Base-by-base conservation (phyloP, 768 basidiomycete species). In the Lanmaoa rubissima region DNA sequence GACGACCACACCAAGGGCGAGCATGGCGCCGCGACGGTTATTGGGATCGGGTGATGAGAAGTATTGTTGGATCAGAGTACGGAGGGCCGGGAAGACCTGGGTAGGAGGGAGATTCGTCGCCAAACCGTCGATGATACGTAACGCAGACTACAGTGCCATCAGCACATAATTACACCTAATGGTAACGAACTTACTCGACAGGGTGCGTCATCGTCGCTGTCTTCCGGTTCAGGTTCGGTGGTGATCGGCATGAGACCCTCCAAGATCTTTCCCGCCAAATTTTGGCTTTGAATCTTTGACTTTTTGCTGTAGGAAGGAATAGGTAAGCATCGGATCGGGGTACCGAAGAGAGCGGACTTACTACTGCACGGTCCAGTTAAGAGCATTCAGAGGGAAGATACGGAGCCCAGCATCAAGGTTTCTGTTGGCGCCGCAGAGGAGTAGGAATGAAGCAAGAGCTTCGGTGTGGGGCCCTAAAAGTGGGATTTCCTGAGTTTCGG, bases 281-380 rank as follows among this genome's bases (percentile, higher is more conserved):
- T 84, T 58, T 94, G 82, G 64, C 82, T 82, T 74, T 97, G 94
- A 38, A 99, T 83, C 74, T 94, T 97, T 48, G 88, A 87, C 77
- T 98, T 98, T 85, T 98, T 99, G 78, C 92, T 95, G 65, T 62
- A 54, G 40, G 14, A 56, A 51, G 16, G 46, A 63, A 51, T 42
- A 48, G 40, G 24, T 53, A 7, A 47, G 31, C 10, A 51, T 42
- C n/a, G 19, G 19, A 28, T 19, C 3, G 38, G 31, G 12, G 14
- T 14, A n/a, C 7, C 11, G 36, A 39, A 17, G 36, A 44, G 13
- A 32, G 19, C 4, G 1, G 8, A 75, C 88, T 65, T 66, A 87
- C 94, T 98, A 98, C 79, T 95, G 90, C 52, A 98, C 88, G 9
- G 94, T 93, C 95, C 95, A 98, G 68, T 93, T 90, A 10, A 99